Percentiles rank a stretch among this genome's conserved stretches.
These are phyloP conservation scores for Helicosporidium sp. DNA, from an alignment of 139 green algal genomes.

Conservation along the genomic window DNA sequence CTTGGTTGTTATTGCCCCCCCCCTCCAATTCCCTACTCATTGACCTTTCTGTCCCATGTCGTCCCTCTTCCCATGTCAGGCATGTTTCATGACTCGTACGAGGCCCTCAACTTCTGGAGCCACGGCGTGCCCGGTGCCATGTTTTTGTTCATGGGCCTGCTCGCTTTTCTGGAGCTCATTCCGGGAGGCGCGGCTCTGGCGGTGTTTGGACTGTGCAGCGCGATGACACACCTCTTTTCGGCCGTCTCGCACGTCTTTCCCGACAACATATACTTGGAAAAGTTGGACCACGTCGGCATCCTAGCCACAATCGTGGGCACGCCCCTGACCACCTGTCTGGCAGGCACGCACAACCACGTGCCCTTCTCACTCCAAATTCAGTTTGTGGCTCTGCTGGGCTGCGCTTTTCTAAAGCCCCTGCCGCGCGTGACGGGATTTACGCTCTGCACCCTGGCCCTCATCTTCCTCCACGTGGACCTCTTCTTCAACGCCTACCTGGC, in stretches of 20 bases:
- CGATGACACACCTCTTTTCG: slow-evolving; percentile 46
- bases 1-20: neutral
- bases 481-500: slow-evolving; percentile 36
- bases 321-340: slow-evolving; percentile 47
- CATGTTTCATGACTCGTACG: slow-evolving; percentile 52
- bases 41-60: neutral
- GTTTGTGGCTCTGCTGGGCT: slow-evolving; percentile 13
- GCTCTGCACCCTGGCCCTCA: slow-evolving; percentile 5
- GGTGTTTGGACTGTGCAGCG: slow-evolving; percentile 43
- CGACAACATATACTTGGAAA: slow-evolving; percentile 50
- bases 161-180: neutral
- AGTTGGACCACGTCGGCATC: slow-evolving; percentile 69
- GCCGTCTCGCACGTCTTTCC: slow-evolving; percentile 57
- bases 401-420: slow-evolving; percentile 41
- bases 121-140: slow-evolving; percentile 38
- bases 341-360: slow-evolving; percentile 26
- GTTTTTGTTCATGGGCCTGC: slow-evolving; percentile 29
- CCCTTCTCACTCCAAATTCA: slow-evolving; percentile 14
- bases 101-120: slow-evolving; percentile 67
- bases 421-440: slow-evolving; percentile 43
- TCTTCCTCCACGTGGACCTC: slow-evolving; percentile 18
- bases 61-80: neutral
- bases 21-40: neutral
- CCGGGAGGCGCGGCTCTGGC: slow-evolving; percentile 21
- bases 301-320: slow-evolving; percentile 49